Conservation (phyloP, 371 early-diverging fungal genomes). For the Coemansia sp. region DNA sequence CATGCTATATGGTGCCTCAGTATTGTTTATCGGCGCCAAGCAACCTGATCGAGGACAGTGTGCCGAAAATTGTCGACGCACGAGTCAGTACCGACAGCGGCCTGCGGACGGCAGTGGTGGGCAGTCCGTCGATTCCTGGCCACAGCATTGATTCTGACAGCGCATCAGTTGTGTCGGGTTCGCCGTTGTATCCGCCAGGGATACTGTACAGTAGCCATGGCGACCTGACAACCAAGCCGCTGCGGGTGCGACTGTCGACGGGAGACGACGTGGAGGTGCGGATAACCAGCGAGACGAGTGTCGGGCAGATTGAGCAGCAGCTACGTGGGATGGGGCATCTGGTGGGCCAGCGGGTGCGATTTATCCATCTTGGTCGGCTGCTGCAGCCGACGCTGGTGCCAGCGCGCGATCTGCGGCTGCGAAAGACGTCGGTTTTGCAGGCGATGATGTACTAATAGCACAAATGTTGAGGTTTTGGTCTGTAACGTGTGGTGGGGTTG, state of each 20-base stretch:
- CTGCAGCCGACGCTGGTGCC: slow-evolving; percentile 19
- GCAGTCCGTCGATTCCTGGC: slow-evolving; percentile 1
- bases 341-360: slow-evolving; percentile 8
- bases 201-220: background rate
- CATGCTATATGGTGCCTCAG: slow-evolving; percentile 63
- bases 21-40: slow-evolving; percentile 66
- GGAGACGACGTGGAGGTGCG: slow-evolving; percentile 21
- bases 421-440: slow-evolving; percentile 22
- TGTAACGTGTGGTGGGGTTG: too few relatives aligned
- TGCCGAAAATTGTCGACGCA: background rate
- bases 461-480: too few relatives aligned
- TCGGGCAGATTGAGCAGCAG: slow-evolving; percentile 27
- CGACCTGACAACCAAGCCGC: background rate
- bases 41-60: slow-evolving; percentile 53
- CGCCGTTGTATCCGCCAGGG: background rate
- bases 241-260: slow-evolving; percentile 21
- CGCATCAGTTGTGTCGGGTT: background rate
- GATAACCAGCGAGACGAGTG: slow-evolving; percentile 14
- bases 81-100: slow-evolving; percentile 12
- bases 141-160: slow-evolving; percentile 2
- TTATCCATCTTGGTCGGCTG: slow-evolving; percentile 29
- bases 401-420: slow-evolving; percentile 23
- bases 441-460: slow-evolving; percentile 11
- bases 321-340: slow-evolving; percentile 18
- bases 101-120: slow-evolving; percentile 2